Evolutionary conservation across 2,329 filamentous ascomycete species (phyloP).

Genomic region (Hymenoscyphus fructigenus): DNA sequence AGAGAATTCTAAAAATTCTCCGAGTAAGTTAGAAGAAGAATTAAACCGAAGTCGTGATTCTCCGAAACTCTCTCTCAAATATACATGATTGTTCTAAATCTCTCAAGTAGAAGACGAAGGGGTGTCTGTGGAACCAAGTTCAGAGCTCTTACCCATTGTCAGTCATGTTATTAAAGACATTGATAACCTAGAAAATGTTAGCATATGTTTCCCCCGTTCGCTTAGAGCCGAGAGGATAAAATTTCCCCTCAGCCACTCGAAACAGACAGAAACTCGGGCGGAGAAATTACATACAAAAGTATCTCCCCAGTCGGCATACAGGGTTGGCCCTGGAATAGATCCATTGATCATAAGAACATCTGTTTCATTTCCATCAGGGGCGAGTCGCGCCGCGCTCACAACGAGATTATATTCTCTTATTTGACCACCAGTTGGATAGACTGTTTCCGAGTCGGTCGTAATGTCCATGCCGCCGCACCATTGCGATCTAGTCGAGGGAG

Average conservation of each 20-base stretch:
- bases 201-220: background rate
- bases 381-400: conserved; percentile 21
- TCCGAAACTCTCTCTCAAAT: too few relatives aligned
- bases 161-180: conserved; percentile 62
- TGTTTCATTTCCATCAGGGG: conserved; percentile 40
- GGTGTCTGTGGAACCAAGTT: conserved; percentile 6
- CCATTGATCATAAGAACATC: conserved; percentile 52
- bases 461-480: background rate
- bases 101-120: too few relatives aligned
- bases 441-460: background rate
- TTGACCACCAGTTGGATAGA: conserved; percentile 12
- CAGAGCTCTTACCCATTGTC: conserved; percentile 44
- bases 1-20: too few relatives aligned
- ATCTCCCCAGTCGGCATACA: conserved; percentile 33
- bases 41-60: too few relatives aligned
- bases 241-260: background rate
- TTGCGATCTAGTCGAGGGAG: background rate
- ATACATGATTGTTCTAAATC: too few relatives aligned
- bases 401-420: conserved; percentile 18
- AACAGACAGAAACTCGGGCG: background rate
- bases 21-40: too few relatives aligned
- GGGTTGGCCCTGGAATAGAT: conserved; percentile 34
- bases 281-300: conserved; percentile 35
- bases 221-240: background rate
- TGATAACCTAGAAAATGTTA: conserved; percentile 45